A percentile compares a stretch with the other conserved stretches of the same genome.
These are phyloP conservation scores for Kickxella alabastrina DNA, from an alignment of 192 early-diverging fungal species.

Conservation along the genomic window DNA sequence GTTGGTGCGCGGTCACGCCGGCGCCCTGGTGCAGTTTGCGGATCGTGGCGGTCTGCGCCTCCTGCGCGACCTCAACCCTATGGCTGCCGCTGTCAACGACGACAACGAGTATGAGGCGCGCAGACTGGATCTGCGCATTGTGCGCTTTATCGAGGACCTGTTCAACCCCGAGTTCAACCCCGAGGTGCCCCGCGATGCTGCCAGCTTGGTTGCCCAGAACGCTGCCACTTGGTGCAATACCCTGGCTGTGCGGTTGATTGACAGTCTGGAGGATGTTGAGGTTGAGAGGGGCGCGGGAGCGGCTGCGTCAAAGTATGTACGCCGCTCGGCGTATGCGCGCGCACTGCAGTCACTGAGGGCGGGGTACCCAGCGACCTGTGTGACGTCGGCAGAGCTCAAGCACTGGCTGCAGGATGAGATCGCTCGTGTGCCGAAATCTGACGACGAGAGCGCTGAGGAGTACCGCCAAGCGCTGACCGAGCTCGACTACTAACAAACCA, in stretches of 20 bases:
- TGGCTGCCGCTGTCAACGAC: neutral
- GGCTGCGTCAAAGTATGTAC: slow-evolving; percentile 3
- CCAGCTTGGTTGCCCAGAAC: slow-evolving; percentile 6
- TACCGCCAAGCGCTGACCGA: slow-evolving; percentile 30
- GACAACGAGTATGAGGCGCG: slow-evolving; percentile 10
- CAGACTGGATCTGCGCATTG: slow-evolving; percentile 21
- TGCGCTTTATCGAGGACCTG: slow-evolving; percentile 41
- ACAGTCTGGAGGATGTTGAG: slow-evolving; percentile 10
- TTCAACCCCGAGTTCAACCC: slow-evolving; percentile 40
- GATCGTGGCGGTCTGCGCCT: slow-evolving; percentile 20
- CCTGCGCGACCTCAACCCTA: slow-evolving; percentile 14
- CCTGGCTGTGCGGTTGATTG: slow-evolving; percentile 15
- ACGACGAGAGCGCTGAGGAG: slow-evolving; percentile 12
- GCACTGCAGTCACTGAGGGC: slow-evolving; percentile 20
- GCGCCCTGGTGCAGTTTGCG: slow-evolving; percentile 34
- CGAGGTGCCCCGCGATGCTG: neutral
- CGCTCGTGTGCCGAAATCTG: neutral
- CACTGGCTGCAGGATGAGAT: slow-evolving; percentile 21
- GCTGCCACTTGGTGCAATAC: slow-evolving; percentile 29
- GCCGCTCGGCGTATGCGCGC: slow-evolving; percentile 16
- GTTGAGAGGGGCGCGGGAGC: neutral
- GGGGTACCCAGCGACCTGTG: slow-evolving; percentile 17
- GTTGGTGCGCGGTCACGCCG: slow-evolving; percentile 35
- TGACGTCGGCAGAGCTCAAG: slow-evolving; percentile 6
- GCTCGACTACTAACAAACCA: slow-evolving; percentile 6